phyloP scores from a whole-genome alignment of 192 early-diverging fungal species.

The Coemansia sp. region DNA sequence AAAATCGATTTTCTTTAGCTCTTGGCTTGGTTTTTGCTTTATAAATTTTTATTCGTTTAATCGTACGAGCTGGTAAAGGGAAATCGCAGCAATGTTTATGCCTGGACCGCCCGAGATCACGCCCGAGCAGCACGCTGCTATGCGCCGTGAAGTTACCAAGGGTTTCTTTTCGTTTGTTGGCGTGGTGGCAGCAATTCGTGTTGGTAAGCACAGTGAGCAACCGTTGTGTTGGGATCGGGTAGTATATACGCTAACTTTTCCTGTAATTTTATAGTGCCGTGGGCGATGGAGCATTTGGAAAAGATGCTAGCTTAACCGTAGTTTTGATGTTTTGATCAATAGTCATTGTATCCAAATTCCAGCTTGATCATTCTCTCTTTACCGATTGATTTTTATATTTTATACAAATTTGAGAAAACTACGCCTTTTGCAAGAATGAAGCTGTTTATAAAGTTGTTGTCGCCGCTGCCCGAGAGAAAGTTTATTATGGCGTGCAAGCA shows the following conservation, averaged over 20 bases:
- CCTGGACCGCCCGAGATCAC: conserved; percentile 51
- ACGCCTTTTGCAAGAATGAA: conserved; percentile 8
- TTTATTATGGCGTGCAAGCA: conserved; percentile 39
- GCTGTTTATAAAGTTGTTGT: conserved; percentile 20
- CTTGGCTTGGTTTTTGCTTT: not conserved
- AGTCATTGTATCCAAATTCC: no score
- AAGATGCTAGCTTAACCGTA: conserved; percentile 30
- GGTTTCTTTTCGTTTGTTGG: conserved; percentile 46
- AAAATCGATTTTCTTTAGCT: not conserved
- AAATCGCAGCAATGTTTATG: conserved; percentile 44
- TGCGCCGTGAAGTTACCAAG: conserved; percentile 47
- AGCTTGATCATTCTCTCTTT: no score
- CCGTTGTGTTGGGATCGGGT: not conserved
- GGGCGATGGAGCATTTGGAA: conserved; percentile 52
- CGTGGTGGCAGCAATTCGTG: conserved; percentile 42
- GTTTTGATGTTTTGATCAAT: not conserved
- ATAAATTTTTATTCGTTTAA: not conserved
- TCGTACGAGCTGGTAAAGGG: no score
- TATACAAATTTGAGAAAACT: no score
- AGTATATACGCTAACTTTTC: not conserved
- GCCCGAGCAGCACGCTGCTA: conserved; percentile 45
- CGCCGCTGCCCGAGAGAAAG: conserved; percentile 28
- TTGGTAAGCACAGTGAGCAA: conserved; percentile 26
- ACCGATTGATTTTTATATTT: no score
- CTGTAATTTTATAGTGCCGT: conserved; percentile 34